phyloP scores from a whole-genome alignment of 1,139 yeast species.

The Spencermartinsiella ligniputridi region DNA sequence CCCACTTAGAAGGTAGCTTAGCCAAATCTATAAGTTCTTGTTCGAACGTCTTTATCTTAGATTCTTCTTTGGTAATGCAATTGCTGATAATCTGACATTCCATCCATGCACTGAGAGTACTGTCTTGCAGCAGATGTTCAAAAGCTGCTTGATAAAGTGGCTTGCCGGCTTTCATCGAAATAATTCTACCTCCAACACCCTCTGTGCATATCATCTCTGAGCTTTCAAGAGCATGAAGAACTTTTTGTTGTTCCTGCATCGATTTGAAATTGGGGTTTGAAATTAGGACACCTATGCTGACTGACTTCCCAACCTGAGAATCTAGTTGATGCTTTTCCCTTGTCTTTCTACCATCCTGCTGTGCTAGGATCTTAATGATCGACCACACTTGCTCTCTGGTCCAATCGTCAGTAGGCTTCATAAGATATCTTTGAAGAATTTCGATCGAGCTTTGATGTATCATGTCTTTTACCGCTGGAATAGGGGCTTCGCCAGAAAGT shows the following conservation, averaged over 20 bases:
- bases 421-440: slow-evolving; percentile 73
- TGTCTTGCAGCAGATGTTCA: slow-evolving; percentile 54
- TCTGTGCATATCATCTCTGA: slow-evolving; percentile 66
- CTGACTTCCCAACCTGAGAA: slow-evolving; percentile 6
- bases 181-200: slow-evolving; percentile 71
- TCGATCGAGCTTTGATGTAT: slow-evolving; percentile 82
- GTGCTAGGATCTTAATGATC: slow-evolving; percentile 60
- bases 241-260: slow-evolving; percentile 40
- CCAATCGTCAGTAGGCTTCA: slow-evolving; percentile 50
- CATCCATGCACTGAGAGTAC: slow-evolving; percentile 52
- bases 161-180: slow-evolving; percentile 67
- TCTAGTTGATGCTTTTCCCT: not conserved
- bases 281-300: slow-evolving; percentile 16
- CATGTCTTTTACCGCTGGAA: slow-evolving; percentile 73
- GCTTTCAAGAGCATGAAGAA: slow-evolving; percentile 69
- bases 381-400: slow-evolving; percentile 86
- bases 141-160: slow-evolving; percentile 86
- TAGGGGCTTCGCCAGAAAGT: slow-evolving; percentile 79
- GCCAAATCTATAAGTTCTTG: slow-evolving; percentile 63
- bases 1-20: slow-evolving; percentile 42
- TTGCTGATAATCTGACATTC: slow-evolving; percentile 58
- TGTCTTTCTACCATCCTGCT: not conserved
- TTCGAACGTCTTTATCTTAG: slow-evolving; percentile 61
- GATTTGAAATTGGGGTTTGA: slow-evolving; percentile 57
- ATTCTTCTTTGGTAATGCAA: slow-evolving; percentile 56